Evolutionary conservation across 2,329 filamentous ascomycete genomes (phyloP).

Genomic region (Chaetomium sp.): DNA sequence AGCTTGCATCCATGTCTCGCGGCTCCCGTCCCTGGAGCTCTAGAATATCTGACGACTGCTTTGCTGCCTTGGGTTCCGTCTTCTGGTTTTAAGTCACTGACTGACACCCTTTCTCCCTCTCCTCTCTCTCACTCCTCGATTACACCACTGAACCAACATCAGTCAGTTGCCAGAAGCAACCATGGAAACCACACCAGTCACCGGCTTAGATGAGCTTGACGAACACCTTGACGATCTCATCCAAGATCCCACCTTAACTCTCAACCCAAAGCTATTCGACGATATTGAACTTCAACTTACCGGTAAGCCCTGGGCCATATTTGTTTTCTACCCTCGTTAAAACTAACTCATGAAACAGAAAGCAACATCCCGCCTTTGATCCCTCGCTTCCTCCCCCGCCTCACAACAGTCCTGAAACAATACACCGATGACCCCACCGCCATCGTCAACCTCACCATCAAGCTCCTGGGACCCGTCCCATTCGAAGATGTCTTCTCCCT

Average conservation of each 20-base stretch:
- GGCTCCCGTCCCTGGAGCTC: not conserved
- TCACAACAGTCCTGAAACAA: constrained; percentile 55
- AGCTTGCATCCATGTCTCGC: not conserved
- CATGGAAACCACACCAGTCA: constrained; percentile 49
- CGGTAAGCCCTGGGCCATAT: constrained; percentile 40
- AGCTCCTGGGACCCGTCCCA: constrained; percentile 56
- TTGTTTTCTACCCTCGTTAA: not conserved
- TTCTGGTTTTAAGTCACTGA: constrained; percentile 36
- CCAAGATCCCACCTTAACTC: constrained; percentile 45
- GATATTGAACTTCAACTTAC: constrained; percentile 61
- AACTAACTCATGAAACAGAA: constrained; percentile 41
- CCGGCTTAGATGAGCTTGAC: constrained; percentile 57
- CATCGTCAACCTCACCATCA: constrained; percentile 56
- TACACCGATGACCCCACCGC: constrained; percentile 54
- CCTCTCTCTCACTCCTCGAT: not conserved
- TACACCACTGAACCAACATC: not conserved
- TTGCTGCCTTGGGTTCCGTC: constrained; percentile 7
- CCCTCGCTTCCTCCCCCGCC: constrained; percentile 54
- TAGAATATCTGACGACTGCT: constrained; percentile 8
- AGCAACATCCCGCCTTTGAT: constrained; percentile 56
- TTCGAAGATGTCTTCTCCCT: constrained; percentile 56
- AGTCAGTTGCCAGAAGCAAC: not conserved
- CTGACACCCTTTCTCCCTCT: not conserved
- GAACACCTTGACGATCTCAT: constrained; percentile 56
- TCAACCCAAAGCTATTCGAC: constrained; percentile 58